Evolutionary conservation across 2,329 filamentous ascomycete species (phyloP).

Genomic region (Aspergillus persii): DNA sequence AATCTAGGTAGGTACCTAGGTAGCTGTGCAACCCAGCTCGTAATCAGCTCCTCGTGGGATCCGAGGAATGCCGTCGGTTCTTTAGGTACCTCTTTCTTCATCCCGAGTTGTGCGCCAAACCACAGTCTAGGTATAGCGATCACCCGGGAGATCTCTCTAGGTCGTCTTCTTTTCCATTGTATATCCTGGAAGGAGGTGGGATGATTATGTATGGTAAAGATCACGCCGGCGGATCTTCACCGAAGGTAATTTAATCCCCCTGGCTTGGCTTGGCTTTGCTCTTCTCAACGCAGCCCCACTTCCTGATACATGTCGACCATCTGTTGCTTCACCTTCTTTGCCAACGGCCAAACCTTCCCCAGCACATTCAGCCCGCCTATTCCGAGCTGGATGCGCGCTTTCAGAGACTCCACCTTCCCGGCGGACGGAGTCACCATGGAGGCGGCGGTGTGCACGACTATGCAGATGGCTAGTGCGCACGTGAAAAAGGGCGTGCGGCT

Average conservation of each 20-base stretch:
- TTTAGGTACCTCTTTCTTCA: neutral
- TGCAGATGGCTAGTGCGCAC: constrained; percentile 70
- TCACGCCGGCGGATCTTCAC: neutral
- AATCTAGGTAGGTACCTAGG: too few species aligned
- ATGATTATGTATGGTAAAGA: too few species aligned
- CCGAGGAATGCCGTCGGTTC: too few species aligned
- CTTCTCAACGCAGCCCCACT: constrained; percentile 6
- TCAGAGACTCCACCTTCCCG: constrained; percentile 22
- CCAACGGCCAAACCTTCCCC: constrained; percentile 31
- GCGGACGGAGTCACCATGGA: constrained; percentile 54
- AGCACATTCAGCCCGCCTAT: constrained; percentile 28
- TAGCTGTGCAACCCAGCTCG: too few species aligned
- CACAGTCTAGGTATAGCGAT: neutral
- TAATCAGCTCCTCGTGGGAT: too few species aligned
- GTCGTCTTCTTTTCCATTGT: neutral
- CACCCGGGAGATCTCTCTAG: neutral
- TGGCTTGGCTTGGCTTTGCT: neutral
- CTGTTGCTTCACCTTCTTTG: constrained; percentile 26
- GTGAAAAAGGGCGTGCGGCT: constrained; percentile 75
- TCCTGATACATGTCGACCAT: constrained; percentile 25
- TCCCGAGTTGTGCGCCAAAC: neutral
- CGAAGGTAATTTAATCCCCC: neutral
- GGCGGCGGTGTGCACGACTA: constrained; percentile 72
- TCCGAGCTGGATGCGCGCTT: constrained; percentile 30
- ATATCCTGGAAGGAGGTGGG: neutral